phyloP scores from a whole-genome alignment of 2,329 filamentous ascomycete species.

The Emmonsiellopsis sp. region DNA sequence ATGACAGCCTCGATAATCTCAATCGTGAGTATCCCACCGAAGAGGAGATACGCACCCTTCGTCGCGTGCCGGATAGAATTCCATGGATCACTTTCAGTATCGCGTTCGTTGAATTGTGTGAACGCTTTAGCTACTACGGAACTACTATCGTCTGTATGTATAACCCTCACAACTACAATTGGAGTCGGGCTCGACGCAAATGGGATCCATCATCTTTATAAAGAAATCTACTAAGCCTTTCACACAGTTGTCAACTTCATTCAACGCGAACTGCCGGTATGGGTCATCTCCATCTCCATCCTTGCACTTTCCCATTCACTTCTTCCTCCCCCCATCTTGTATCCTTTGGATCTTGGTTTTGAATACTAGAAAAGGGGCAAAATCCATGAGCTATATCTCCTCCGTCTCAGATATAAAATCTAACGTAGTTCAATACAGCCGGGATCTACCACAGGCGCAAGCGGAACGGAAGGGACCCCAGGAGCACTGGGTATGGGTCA shows the following conservation, averaged over 20 bases:
- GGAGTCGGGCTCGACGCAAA: neutral
- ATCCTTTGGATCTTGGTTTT: no score
- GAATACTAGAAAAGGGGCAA: no score
- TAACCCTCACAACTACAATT: neutral
- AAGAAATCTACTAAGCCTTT: neutral
- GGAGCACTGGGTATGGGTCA: slow-evolving; percentile 53
- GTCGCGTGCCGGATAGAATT: slow-evolving; percentile 36
- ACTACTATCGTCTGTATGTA: slow-evolving; percentile 55
- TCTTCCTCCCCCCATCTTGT: no score
- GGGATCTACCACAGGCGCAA: slow-evolving; percentile 48
- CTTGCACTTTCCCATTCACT: no score
- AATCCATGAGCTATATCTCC: no score
- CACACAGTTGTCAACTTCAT: slow-evolving; percentile 53
- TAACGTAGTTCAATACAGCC: no score
- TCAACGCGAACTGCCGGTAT: slow-evolving; percentile 43
- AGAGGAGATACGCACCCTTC: slow-evolving; percentile 26
- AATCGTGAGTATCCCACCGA: slow-evolving; percentile 18
- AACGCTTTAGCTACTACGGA: slow-evolving; percentile 72
- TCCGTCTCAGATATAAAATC: no score
- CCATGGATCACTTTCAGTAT: slow-evolving; percentile 60
- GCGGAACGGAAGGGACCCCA: slow-evolving; percentile 36
- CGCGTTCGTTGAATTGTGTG: slow-evolving; percentile 64
- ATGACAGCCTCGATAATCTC: slow-evolving; percentile 12
- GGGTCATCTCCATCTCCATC: no score
- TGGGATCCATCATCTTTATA: neutral